Percentiles rank a stretch among this genome's conserved stretches.
These are phyloP conservation scores for Diaporthe ampelina DNA, from an alignment of 2,329 filamentous ascomycete genomes.

Conservation along the genomic window DNA sequence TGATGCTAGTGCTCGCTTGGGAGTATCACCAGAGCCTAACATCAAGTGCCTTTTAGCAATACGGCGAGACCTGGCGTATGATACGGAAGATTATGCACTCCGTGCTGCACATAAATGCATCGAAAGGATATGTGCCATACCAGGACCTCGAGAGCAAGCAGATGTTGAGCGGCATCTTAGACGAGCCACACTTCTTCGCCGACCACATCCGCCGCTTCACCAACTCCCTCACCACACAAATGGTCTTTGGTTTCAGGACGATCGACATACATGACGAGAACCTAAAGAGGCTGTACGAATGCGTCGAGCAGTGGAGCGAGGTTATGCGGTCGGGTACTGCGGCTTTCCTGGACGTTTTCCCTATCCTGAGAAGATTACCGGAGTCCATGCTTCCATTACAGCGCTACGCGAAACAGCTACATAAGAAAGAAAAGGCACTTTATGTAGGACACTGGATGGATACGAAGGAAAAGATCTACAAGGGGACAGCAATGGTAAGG, in stretches of 20 bases:
- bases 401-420: constrained; percentile 56
- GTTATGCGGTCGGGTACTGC: constrained; percentile 56
- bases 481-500: constrained; percentile 47
- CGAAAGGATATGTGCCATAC: constrained; percentile 66
- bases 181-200: constrained; percentile 56
- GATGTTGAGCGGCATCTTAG: constrained; percentile 64
- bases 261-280: constrained; percentile 56
- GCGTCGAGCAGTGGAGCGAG: constrained; percentile 42
- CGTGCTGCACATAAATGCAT: constrained; percentile 61
- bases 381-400: constrained; percentile 56
- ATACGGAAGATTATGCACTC: constrained; percentile 57
- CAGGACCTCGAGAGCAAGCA: constrained; percentile 69
- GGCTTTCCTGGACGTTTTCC: constrained; percentile 61
- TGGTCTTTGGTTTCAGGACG: constrained; percentile 63
- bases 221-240: constrained; percentile 62
- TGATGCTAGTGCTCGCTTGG: neutral
- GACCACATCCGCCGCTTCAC: constrained; percentile 62
- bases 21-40: neutral
- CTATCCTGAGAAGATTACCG: constrained; percentile 59
- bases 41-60: constrained; percentile 44
- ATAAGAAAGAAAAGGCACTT: constrained; percentile 57
- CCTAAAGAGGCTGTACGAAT: constrained; percentile 47
- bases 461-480: constrained; percentile 52
- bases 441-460: constrained; percentile 58
- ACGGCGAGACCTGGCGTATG: constrained; percentile 53